phyloP scores from a whole-genome alignment of 177 flowering plant species.

The Tripterygium wilfordii region DNA sequence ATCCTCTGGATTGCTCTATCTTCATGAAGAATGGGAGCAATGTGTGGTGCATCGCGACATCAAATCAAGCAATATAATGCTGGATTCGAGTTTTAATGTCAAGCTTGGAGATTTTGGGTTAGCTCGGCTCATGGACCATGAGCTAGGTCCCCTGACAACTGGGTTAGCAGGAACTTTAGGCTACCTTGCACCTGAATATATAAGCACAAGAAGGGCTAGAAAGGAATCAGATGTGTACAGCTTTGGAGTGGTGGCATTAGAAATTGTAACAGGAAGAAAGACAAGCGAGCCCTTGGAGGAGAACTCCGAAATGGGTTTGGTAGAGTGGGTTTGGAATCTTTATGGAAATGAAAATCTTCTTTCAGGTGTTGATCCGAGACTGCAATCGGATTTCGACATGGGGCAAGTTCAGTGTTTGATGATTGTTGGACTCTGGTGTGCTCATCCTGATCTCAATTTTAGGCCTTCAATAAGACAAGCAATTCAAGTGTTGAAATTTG shows the following conservation, averaged over 20 bases:
- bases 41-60: slow-evolving; percentile 41
- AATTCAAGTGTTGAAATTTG: slow-evolving; percentile 18
- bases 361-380: slow-evolving; percentile 16
- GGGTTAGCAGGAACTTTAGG: slow-evolving; percentile 38
- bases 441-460: slow-evolving; percentile 15
- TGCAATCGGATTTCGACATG: slow-evolving; percentile 7
- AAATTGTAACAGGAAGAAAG: slow-evolving; percentile 33
- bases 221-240: slow-evolving; percentile 39
- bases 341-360: slow-evolving; percentile 15
- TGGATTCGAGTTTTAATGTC: slow-evolving; percentile 39
- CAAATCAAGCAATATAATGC: slow-evolving; percentile 44
- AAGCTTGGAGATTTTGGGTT: slow-evolving; percentile 55
- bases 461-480: slow-evolving; percentile 22
- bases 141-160: slow-evolving; percentile 30
- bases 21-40: slow-evolving; percentile 44
- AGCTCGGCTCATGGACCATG: slow-evolving; percentile 44
- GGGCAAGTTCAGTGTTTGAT: slow-evolving; percentile 16
- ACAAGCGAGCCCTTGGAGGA: slow-evolving; percentile 8
- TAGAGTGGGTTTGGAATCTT: slow-evolving; percentile 29
- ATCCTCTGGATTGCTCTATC: slow-evolving; percentile 35
- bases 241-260: slow-evolving; percentile 39
- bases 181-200: slow-evolving; percentile 38
- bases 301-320: slow-evolving; percentile 13
- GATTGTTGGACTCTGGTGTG: slow-evolving; percentile 26
- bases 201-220: slow-evolving; percentile 36